A percentile compares a stretch with the other conserved stretches of the same genome.
These are phyloP conservation scores for Starmerella bombi DNA, from an alignment of 805 yeast genomes.

Conservation along the genomic window DNA sequence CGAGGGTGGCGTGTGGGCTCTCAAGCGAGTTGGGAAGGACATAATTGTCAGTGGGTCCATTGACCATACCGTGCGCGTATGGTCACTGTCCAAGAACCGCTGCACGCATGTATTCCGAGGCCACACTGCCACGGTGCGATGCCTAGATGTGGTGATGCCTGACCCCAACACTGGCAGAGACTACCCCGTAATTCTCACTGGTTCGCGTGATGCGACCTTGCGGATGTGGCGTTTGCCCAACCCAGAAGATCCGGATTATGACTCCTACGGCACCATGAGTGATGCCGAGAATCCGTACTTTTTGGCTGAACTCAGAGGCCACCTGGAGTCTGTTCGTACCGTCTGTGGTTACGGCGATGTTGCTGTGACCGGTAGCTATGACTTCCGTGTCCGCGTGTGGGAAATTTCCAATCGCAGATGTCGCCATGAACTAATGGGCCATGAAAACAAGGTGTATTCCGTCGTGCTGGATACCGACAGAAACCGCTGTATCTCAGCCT, in stretches of 20 bases:
- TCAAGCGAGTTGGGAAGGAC: constrained; percentile 58
- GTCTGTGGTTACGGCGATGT: constrained; percentile 76
- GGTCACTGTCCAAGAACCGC: constrained; percentile 74
- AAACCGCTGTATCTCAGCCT: constrained; percentile 75
- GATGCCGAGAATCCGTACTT: constrained; percentile 40
- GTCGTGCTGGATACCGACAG: constrained; percentile 67
- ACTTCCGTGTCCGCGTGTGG: constrained; percentile 85
- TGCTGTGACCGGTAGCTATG: constrained; percentile 82
- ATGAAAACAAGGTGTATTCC: constrained; percentile 77
- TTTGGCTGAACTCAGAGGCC: constrained; percentile 58
- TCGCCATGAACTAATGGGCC: constrained; percentile 64
- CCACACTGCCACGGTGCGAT: constrained; percentile 85
- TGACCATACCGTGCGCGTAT: constrained; percentile 82
- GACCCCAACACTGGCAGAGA: constrained; percentile 39
- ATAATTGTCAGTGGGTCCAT: constrained; percentile 89
- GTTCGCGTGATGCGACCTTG: constrained; percentile 73
- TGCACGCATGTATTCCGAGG: constrained; percentile 89
- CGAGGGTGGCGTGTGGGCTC: constrained; percentile 98
- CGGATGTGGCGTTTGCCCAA: constrained; percentile 73
- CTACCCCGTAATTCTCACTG: constrained; percentile 66
- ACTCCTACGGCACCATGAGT: constrained; percentile 9
- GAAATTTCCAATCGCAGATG: constrained; percentile 64
- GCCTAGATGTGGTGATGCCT: constrained; percentile 71
- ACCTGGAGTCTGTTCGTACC: constrained; percentile 69
- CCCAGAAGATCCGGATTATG: constrained; percentile 26